Percentiles rank a stretch among this genome's conserved stretches.
phyloP scores from a whole-genome alignment of 2,329 filamentous ascomycete species.

The Alternaria arbusti region DNA sequence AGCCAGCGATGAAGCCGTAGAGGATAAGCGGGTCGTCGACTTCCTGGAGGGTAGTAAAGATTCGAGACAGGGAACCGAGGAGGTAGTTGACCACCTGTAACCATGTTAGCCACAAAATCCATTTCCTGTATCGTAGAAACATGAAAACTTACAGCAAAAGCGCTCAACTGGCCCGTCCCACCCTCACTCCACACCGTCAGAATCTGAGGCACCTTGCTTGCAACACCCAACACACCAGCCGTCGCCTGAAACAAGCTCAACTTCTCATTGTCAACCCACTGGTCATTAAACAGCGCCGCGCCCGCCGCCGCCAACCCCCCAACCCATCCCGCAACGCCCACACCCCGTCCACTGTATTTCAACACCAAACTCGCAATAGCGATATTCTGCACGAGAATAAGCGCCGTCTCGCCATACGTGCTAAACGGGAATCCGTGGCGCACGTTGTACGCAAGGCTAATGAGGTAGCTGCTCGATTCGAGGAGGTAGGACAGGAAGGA shows the following conservation, averaged over 20 bases:
- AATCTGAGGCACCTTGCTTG: constrained; percentile 95
- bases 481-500: constrained; percentile 91
- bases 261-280: constrained; percentile 68
- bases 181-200: constrained; percentile 82
- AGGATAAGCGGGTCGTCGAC: constrained; percentile 96
- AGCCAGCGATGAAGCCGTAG: constrained; percentile 91
- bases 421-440: constrained; percentile 93
- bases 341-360: constrained; percentile 74
- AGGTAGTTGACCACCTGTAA: constrained; percentile 96
- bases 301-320: constrained; percentile 74
- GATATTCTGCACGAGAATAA: constrained; percentile 92
- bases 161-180: constrained; percentile 92
- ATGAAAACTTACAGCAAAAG: constrained; percentile 78
- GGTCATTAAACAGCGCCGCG: constrained; percentile 72
- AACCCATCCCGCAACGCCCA: constrained; percentile 77
- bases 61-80: constrained; percentile 85
- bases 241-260: constrained; percentile 82
- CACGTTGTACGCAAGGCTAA: constrained; percentile 89
- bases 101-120: background rate
- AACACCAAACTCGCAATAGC: constrained; percentile 86
- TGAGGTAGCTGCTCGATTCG: constrained; percentile 86
- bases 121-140: background rate
- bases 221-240: constrained; percentile 81
- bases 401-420: constrained; percentile 92
- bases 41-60: constrained; percentile 97